Conservation (phyloP, 257 asterid genomes). For the Datura wrightii region DNA sequence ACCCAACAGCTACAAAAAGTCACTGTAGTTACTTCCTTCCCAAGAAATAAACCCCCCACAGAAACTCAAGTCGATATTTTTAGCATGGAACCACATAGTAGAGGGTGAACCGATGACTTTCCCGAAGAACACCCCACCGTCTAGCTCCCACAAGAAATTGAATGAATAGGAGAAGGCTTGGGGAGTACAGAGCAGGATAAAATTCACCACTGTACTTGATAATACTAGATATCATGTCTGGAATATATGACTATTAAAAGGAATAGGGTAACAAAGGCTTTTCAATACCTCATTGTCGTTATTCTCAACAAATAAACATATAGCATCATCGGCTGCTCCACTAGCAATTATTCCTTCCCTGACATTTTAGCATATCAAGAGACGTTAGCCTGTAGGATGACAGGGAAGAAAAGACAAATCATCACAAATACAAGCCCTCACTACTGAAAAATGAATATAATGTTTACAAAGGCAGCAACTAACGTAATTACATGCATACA, state of each 20-base stretch:
- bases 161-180: slow-evolving; percentile 4
- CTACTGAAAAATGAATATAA: background rate
- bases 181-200: background rate
- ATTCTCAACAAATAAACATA: slow-evolving; percentile 78
- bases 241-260: slow-evolving; percentile 21
- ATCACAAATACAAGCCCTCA: background rate
- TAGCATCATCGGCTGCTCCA: slow-evolving; percentile 95
- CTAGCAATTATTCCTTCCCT: slow-evolving; percentile 85
- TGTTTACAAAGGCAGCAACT: background rate
- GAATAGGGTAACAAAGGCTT: slow-evolving; percentile 6
- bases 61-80: background rate
- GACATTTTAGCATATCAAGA: slow-evolving; percentile 36
- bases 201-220: background rate
- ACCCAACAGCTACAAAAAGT: background rate
- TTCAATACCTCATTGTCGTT: slow-evolving; percentile 62
- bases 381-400: slow-evolving; percentile 13
- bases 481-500: background rate
- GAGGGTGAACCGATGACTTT: background rate
- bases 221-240: slow-evolving; percentile 1
- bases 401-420: background rate
- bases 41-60: slow-evolving; percentile 7
- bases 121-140: slow-evolving; percentile 15
- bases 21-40: background rate
- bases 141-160: slow-evolving; percentile 12
- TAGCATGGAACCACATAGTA: slow-evolving; percentile 22